Evolutionary conservation across 257 asterid species (phyloP).

Genomic region (Leptodermis oblonga): DNA sequence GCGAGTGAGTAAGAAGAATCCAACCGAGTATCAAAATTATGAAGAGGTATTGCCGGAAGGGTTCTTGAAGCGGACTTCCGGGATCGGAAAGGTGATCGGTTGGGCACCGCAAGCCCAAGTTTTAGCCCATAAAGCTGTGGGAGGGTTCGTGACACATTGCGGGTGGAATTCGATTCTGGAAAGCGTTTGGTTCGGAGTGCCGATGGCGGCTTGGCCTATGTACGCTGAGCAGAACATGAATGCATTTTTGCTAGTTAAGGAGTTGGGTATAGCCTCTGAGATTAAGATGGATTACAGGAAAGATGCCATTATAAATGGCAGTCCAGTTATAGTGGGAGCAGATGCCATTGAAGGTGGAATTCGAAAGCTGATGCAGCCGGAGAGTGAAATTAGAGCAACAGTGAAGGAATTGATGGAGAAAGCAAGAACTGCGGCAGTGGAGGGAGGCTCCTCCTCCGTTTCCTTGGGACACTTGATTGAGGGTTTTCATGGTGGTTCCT

Average conservation of each 20-base stretch:
- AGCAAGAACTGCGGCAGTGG: conserved; percentile 14
- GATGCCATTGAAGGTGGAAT: conserved; percentile 23
- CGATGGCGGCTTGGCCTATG: conserved; percentile 29
- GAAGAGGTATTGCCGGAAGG: conserved; percentile 19
- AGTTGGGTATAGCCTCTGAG: conserved; percentile 24
- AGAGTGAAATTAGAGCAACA: conserved; percentile 9
- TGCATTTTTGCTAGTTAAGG: conserved; percentile 22
- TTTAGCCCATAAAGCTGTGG: conserved; percentile 18
- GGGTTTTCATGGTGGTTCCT: conserved; percentile 3
- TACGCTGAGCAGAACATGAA: conserved; percentile 32
- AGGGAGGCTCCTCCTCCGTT: conserved; percentile 24
- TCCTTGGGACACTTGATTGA: conserved; percentile 12
- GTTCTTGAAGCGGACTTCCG: conserved; percentile 16
- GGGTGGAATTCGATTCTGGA: conserved; percentile 32
- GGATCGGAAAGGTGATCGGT: conserved; percentile 24
- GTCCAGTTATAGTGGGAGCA: conserved; percentile 16
- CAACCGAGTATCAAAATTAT: conserved; percentile 9
- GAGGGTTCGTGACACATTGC: conserved; percentile 28
- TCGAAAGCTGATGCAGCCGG: conserved; percentile 17
- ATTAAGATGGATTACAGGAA: conserved; percentile 24
- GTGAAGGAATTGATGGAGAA: conserved; percentile 17
- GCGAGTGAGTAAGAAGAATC: conserved; percentile 3
- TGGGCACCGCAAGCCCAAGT: conserved; percentile 27
- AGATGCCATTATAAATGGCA: no score
- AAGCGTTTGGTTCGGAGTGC: conserved; percentile 28